Base-by-base conservation (phyloP, 192 early-diverging fungal genomes). In the Coemansia interrupta region DNA sequence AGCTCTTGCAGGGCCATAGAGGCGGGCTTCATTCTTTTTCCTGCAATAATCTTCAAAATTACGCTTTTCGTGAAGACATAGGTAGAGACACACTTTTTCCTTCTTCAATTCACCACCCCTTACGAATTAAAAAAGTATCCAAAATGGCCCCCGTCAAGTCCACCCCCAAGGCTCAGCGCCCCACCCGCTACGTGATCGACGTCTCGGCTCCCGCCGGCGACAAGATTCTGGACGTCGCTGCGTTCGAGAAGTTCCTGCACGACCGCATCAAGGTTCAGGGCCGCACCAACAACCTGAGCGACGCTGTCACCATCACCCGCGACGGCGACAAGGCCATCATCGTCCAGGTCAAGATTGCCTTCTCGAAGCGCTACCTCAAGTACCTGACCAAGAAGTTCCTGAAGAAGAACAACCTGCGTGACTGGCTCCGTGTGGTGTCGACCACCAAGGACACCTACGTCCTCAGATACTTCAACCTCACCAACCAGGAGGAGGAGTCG, bases 341-440 rank as follows among this genome's bases (percentile, higher is more conserved):
- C 60, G 86, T 94, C 65, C 83, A 85, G 66, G 80, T 87, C 73
- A 83, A 80, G 81, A 81, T 80, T 57, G 81, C 83, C 56, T 91
- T 97, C 83, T 88, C 95, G 74, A 99, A 99, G 90, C 90, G 95
- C 66, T 99, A 99, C 90, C 80, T 97, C 82, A 99, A 99, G 91
- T 99, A 99, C 90, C 89, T 99, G 54, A 92, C 96, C 84, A 99
- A 99, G 91, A 95, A 95, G 88, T 99, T 93, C 91, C 85, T 99
- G 82, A 99, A 99, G 92, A 95, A 99, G 91, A 83, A 96, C 87
- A 86, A 89, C 78, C 89, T 99, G 83, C 89, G 92, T 76, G 96
- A 99, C 85, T 97, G 89, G 89, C 83, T 99, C 73, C 95, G 96
- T 82, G 96, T 97, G 72, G 84, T 96, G 78, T 83, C 92, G 70